These are phyloP conservation scores for Brassica balearica DNA, from an alignment of 441 rosid species.

Conservation along the genomic window DNA sequence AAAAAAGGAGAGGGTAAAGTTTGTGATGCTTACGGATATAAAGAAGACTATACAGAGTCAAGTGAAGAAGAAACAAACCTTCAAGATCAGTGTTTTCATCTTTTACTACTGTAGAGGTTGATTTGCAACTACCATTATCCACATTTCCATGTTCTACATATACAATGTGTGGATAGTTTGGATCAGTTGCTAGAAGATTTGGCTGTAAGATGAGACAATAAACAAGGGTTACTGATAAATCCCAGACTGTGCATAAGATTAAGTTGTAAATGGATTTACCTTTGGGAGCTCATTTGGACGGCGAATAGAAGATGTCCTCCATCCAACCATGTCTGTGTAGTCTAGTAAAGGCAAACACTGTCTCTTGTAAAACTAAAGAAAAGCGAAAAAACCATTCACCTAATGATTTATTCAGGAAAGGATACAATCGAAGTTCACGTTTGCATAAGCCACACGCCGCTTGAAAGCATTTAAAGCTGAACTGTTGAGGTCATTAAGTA, in stretches of 20 bases:
- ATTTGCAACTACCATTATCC: slow-evolving; percentile 35
- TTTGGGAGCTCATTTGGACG: slow-evolving; percentile 88
- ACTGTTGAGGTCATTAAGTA: slow-evolving; percentile 56
- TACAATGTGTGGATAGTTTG: slow-evolving; percentile 84
- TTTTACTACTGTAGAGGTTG: slow-evolving; percentile 42
- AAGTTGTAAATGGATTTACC: slow-evolving; percentile 43
- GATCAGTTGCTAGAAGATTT: slow-evolving; percentile 63
- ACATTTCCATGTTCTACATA: slow-evolving; percentile 53
- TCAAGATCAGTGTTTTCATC: slow-evolving; percentile 62
- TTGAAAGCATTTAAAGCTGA: slow-evolving; percentile 83
- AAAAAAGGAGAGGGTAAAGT: neutral
- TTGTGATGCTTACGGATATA: neutral
- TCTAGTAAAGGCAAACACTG: slow-evolving; percentile 50
- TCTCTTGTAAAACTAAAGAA: neutral
- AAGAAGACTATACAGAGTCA: slow-evolving; percentile 2
- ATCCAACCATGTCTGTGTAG: slow-evolving; percentile 81
- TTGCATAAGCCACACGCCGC: slow-evolving; percentile 93
- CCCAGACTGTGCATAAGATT: neutral
- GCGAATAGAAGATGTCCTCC: slow-evolving; percentile 95
- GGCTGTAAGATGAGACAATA: slow-evolving; percentile 57
- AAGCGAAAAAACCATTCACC: slow-evolving; percentile 5
- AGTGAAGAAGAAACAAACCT: slow-evolving; percentile 55
- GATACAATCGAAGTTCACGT: slow-evolving; percentile 90
- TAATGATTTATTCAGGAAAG: slow-evolving; percentile 40
- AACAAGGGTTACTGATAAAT: slow-evolving; percentile 34